Conservation (phyloP, 2,329 filamentous ascomycete genomes). For the Penicillium italicum region DNA sequence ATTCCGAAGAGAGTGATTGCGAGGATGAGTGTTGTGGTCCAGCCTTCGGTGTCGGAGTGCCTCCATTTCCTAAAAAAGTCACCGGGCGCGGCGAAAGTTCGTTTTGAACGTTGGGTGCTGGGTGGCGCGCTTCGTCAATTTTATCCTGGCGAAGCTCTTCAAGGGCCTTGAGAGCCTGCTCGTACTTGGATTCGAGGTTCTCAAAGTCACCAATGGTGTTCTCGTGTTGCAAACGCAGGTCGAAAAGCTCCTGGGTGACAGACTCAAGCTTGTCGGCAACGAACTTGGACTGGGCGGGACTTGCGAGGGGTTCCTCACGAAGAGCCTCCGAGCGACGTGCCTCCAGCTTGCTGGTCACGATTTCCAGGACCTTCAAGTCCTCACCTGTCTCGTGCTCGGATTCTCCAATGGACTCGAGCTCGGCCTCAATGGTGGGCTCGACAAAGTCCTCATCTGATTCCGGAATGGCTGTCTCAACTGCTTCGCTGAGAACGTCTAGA, state of each 20-base stretch:
- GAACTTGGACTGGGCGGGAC: constrained; percentile 75
- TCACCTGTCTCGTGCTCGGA: constrained; percentile 22
- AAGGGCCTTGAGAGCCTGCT: constrained; percentile 76
- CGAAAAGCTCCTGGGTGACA: constrained; percentile 86
- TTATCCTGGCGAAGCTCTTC: constrained; percentile 76
- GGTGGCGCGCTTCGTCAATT: constrained; percentile 72
- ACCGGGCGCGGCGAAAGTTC: constrained; percentile 55
- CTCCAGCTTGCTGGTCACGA: constrained; percentile 29
- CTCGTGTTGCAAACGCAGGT: constrained; percentile 88
- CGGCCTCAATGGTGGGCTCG: constrained; percentile 33
- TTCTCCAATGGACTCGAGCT: constrained; percentile 22
- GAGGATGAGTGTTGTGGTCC: constrained; percentile 70
- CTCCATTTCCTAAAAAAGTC: constrained; percentile 80
- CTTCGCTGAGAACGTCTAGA: constrained; percentile 44
- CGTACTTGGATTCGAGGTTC: constrained; percentile 80
- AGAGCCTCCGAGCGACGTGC: constrained; percentile 19
- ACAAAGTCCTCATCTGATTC: constrained; percentile 43
- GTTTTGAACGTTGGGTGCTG: constrained; percentile 39
- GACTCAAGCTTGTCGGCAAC: constrained; percentile 90
- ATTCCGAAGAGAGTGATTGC: constrained; percentile 88
- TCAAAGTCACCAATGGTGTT: constrained; percentile 76
- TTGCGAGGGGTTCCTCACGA: constrained; percentile 55
- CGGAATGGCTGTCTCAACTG: constrained; percentile 45
- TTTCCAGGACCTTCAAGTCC: constrained; percentile 38
- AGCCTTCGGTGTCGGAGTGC: constrained; percentile 68